phyloP scores from a whole-genome alignment of 768 basidiomycete genomes.

The Pulveroboletus sp. region DNA sequence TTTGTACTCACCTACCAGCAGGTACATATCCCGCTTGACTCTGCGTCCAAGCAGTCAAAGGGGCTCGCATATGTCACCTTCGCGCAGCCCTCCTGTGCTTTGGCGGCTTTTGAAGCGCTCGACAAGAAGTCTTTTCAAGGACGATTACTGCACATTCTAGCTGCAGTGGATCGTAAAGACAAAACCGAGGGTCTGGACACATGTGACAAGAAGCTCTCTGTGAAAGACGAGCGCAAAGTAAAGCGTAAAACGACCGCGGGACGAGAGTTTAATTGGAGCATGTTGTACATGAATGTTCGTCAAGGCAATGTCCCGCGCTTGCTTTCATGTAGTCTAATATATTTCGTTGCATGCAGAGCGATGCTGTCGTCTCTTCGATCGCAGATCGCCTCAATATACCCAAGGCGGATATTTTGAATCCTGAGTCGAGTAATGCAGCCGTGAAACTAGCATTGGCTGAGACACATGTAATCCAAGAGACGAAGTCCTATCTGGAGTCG shows the following conservation, averaged over 20 bases:
- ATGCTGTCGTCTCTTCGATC: conserved; percentile 88
- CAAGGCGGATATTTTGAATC: conserved; percentile 85
- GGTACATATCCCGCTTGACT: conserved; percentile 57
- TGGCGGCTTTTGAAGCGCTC: conserved; percentile 70
- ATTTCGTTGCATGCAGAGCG: conserved; percentile 53
- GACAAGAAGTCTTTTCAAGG: conserved; percentile 90
- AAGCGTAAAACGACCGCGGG: conserved; percentile 67
- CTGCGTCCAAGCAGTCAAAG: conserved; percentile 44
- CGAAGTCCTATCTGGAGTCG: conserved; percentile 82
- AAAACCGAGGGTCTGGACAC: conserved; percentile 41
- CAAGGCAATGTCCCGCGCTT: conserved; percentile 11
- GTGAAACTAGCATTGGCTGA: conserved; percentile 96
- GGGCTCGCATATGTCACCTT: conserved; percentile 64
- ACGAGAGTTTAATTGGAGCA: conserved; percentile 87
- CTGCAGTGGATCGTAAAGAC: conserved; percentile 67
- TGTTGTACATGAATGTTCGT: conserved; percentile 97
- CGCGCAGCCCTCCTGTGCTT: conserved; percentile 40
- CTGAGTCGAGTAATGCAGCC: conserved; percentile 76
- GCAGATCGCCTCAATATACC: conserved; percentile 83
- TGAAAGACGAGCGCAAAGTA: conserved; percentile 56
- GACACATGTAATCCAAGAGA: conserved; percentile 93
- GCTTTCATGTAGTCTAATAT: conserved; percentile 20
- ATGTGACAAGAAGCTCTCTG: conserved; percentile 41
- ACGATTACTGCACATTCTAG: conserved; percentile 84
- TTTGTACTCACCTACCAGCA: conserved; percentile 22